Conservation (phyloP, 805 yeast species). For the Saccharomycodes ludwigii region DNA sequence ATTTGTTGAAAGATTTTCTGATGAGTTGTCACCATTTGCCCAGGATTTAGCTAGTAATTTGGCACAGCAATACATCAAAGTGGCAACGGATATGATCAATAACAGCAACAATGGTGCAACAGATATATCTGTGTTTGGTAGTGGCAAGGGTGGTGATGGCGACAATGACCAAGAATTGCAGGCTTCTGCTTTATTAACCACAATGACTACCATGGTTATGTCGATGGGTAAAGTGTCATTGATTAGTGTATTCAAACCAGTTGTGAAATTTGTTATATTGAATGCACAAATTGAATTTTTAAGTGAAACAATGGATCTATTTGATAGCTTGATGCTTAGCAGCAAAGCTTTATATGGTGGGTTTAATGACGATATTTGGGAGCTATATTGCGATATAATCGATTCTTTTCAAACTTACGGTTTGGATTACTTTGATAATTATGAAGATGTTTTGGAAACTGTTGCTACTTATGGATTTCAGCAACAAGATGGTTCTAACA, state of each 20-base stretch:
- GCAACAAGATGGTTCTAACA: too few relatives aligned
- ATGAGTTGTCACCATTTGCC: conserved; percentile 83
- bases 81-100: conserved; percentile 13
- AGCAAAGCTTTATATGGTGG: conserved; percentile 31
- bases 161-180: conserved; percentile 56
- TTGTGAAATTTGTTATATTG: conserved; percentile 43
- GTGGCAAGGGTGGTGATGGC: conserved; percentile 28
- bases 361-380: conserved; percentile 44
- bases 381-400: conserved; percentile 33
- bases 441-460: conserved; percentile 44
- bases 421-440: conserved; percentile 43
- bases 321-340: conserved; percentile 42
- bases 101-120: too few relatives aligned
- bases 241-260: conserved; percentile 43
- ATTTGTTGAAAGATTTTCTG: conserved; percentile 78
- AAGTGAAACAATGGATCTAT: conserved; percentile 50
- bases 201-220: conserved; percentile 60
- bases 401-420: conserved; percentile 50
- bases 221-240: conserved; percentile 50
- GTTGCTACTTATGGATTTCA: conserved; percentile 40
- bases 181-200: conserved; percentile 53
- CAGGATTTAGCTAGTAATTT: conserved; percentile 47
- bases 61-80: conserved; percentile 45
- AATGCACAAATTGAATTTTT: conserved; percentile 50
- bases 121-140: conserved; percentile 28